Evolutionary conservation across 202 grass and related monocot species (phyloP).

Genomic region (Zizania palustris): DNA sequence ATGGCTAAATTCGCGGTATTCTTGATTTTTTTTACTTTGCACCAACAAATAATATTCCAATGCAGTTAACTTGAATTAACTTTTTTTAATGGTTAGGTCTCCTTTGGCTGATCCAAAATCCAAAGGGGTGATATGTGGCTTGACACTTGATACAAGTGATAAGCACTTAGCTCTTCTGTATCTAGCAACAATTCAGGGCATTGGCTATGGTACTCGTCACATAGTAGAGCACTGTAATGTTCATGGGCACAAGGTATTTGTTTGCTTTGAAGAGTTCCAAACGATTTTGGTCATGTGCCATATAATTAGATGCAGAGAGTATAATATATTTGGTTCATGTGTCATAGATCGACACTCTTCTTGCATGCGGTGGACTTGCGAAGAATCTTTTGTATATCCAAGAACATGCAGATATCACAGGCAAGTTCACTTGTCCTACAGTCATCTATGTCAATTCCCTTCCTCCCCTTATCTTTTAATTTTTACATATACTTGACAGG

Average conservation of each 20-base stretch:
- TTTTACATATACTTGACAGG: slow-evolving; percentile 55
- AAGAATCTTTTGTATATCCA: slow-evolving; percentile 94
- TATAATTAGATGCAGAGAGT: slow-evolving; percentile 6
- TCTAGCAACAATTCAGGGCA: slow-evolving; percentile 87
- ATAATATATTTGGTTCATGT: slow-evolving; percentile 30
- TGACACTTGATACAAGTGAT: slow-evolving; percentile 89
- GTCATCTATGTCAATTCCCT: background rate
- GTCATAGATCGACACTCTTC: slow-evolving; percentile 80
- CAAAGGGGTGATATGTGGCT: slow-evolving; percentile 85
- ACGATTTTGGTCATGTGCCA: background rate
- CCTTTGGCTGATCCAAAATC: slow-evolving; percentile 93
- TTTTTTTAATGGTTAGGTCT: slow-evolving; percentile 58
- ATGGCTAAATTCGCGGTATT: background rate
- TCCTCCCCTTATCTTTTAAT: slow-evolving; percentile 19
- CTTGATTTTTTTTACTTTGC: background rate
- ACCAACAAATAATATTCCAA: slow-evolving; percentile 9
- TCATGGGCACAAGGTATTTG: slow-evolving; percentile 83
- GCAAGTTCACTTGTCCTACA: slow-evolving; percentile 50
- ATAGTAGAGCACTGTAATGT: slow-evolving; percentile 93
- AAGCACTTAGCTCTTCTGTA: slow-evolving; percentile 81
- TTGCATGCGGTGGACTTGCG: slow-evolving; percentile 85
- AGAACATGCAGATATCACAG: slow-evolving; percentile 85
- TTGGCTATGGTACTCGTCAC: slow-evolving; percentile 88
- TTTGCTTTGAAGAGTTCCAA: slow-evolving; percentile 13
- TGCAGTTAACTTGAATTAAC: slow-evolving; percentile 16